phyloP scores from a whole-genome alignment of 441 rosid species.

The Pelargonium myrrhifolium region DNA sequence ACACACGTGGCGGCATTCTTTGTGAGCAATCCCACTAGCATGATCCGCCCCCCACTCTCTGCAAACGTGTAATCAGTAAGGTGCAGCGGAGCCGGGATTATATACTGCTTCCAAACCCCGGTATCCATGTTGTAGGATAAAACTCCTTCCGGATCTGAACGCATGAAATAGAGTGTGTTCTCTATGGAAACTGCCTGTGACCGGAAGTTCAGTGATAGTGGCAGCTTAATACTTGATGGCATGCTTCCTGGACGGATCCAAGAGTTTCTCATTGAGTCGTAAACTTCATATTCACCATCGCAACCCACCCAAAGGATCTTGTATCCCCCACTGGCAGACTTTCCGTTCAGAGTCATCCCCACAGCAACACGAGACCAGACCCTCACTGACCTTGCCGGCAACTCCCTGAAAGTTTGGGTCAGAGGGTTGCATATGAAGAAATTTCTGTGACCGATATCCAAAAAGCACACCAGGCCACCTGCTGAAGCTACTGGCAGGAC shows the following conservation, averaged over 20 bases:
- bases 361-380: conserved; percentile 89
- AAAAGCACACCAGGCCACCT: conserved; percentile 93
- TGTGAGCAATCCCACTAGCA: conserved; percentile 84
- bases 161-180: conserved; percentile 69
- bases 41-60: conserved; percentile 61
- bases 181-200: conserved; percentile 72
- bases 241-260: conserved; percentile 74
- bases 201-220: conserved; percentile 65
- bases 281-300: conserved; percentile 83
- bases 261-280: conserved; percentile 53
- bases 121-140: conserved; percentile 60
- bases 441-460: conserved; percentile 77
- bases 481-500: conserved; percentile 89
- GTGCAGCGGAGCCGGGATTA: conserved; percentile 67
- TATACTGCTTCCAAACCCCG: conserved; percentile 66
- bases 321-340: conserved; percentile 48
- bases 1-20: conserved; percentile 94
- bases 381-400: conserved; percentile 77
- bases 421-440: conserved; percentile 90
- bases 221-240: conserved; percentile 62
- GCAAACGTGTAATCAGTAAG: conserved; percentile 81
- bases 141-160: conserved; percentile 81
- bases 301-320: conserved; percentile 83
- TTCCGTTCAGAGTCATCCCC: conserved; percentile 76
- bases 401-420: conserved; percentile 64